phyloP scores from a whole-genome alignment of 257 asterid species.

The Solanum chiquidenum region DNA sequence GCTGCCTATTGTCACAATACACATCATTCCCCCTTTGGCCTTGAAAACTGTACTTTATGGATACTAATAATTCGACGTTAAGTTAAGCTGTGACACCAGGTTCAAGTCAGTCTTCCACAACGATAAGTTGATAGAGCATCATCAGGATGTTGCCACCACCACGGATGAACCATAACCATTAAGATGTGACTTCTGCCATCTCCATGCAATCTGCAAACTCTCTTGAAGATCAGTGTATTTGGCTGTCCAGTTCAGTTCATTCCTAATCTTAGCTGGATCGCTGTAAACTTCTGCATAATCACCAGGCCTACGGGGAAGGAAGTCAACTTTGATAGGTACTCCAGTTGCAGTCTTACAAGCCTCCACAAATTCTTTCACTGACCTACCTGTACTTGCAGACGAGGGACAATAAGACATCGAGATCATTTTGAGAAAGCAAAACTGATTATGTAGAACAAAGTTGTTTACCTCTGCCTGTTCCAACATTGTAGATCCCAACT shows the following conservation, averaged over 20 bases:
- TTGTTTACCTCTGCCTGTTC: constrained; percentile 54
- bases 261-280: constrained; percentile 62
- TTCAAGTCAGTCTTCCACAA: not conserved
- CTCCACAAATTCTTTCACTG: constrained; percentile 88
- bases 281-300: constrained; percentile 92
- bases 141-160: constrained; percentile 25
- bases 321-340: constrained; percentile 59
- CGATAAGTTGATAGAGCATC: not conserved
- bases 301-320: constrained; percentile 83
- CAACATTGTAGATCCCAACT: constrained; percentile 83
- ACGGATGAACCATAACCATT: constrained; percentile 45
- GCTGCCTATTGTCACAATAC: not conserved
- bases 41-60: not conserved
- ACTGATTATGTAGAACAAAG: not conserved
- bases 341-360: constrained; percentile 92
- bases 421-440: not conserved
- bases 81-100: not conserved
- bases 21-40: constrained; percentile 1
- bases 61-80: not conserved
- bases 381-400: constrained; percentile 25
- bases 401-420: not conserved
- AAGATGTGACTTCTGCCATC: constrained; percentile 83
- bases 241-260: constrained; percentile 87
- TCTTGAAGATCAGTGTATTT: constrained; percentile 48
- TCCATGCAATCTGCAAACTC: constrained; percentile 78